These are phyloP conservation scores for Fraxinus excelsior DNA, from an alignment of 257 asterid genomes.

Conservation along the genomic window DNA sequence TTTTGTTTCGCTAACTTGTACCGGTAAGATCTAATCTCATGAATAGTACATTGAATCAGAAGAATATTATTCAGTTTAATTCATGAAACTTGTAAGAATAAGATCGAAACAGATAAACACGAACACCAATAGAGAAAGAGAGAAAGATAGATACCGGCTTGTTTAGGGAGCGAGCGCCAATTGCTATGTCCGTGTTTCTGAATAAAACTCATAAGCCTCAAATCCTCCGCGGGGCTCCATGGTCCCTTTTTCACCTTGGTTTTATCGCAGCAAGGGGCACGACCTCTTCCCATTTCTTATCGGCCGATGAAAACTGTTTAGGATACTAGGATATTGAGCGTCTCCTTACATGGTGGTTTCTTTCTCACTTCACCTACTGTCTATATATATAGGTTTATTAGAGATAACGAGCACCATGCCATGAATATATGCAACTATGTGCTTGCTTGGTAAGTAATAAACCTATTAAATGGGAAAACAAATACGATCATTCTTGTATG, in stretches of 20 bases:
- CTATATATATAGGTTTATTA: slow-evolving; percentile 24
- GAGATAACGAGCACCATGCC: not conserved
- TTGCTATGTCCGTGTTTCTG: slow-evolving; percentile 56
- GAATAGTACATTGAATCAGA: too few relatives aligned
- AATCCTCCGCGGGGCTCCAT: slow-evolving; percentile 75
- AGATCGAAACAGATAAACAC: not conserved
- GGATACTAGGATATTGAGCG: not conserved
- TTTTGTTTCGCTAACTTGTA: too few relatives aligned
- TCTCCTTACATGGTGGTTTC: slow-evolving; percentile 16
- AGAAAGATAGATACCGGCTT: slow-evolving; percentile 48
- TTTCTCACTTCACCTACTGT: slow-evolving; percentile 14
- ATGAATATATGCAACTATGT: slow-evolving; percentile 10
- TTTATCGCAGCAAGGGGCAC: slow-evolving; percentile 80
- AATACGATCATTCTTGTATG: not conserved
- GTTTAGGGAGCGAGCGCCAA: slow-evolving; percentile 79
- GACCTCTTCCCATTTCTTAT: slow-evolving; percentile 48
- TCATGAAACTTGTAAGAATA: not conserved
- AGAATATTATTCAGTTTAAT: too few relatives aligned
- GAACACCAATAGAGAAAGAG: not conserved
- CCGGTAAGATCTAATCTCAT: too few relatives aligned
- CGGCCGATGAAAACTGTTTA: not conserved
- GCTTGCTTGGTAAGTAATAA: not conserved
- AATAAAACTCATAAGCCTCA: slow-evolving; percentile 49
- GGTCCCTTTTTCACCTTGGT: slow-evolving; percentile 65
- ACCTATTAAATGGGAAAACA: not conserved